Evolutionary conservation across 108 stramenopile species (phyloP), one percentile per base, ranked within the genome.

Genomic region (Pseudonitzschia pungens): DNA sequence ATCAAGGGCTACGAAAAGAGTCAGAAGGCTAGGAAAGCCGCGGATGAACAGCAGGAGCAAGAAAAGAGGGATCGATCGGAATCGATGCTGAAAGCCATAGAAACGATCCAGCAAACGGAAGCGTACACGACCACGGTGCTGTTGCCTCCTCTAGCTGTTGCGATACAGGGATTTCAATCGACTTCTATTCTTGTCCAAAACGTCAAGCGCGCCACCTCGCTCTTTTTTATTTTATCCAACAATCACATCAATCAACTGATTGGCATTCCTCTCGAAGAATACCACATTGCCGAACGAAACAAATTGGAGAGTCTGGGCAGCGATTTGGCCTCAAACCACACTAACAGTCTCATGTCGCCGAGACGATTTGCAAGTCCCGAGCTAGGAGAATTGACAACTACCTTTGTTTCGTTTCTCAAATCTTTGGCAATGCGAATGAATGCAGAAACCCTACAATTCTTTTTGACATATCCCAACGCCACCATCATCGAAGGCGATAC

Each of bases 181-280:
- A 77, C 89, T 28, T 92, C 91, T 54, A 95, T 95, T 73, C 73
- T 95, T 48, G 82, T 95, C 4, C 93, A 95, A 76, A 95, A 95
- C 57, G 93, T 92, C 5, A 86, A 83, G n/a, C 84, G 85, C 42
- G 88, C 87, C 11, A 95, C 93, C 2, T 89, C 89, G 12, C 74
- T 95, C 32, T 95, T 91, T 62, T 83, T 92, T 60, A 74, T 95
- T 15, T 72, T 95, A 22, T 91, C 89, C 48, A 92, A 91, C 79
- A 89, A 92, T 76, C 79, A 84, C 51, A 76, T 95, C 63, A 95
- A 91, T 56, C 81, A 89, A n/a, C 76, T 95, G 33, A 90, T 92
- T 66, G 58, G 81, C n/a, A 73, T 92, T 45, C 89, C 89, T 1
- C 69, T 95, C 33, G 87, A 89, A 44, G 57, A 78, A 14, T 92